phyloP scores from a whole-genome alignment of 345 rosid genomes.

The Erucastrum elatum region DNA sequence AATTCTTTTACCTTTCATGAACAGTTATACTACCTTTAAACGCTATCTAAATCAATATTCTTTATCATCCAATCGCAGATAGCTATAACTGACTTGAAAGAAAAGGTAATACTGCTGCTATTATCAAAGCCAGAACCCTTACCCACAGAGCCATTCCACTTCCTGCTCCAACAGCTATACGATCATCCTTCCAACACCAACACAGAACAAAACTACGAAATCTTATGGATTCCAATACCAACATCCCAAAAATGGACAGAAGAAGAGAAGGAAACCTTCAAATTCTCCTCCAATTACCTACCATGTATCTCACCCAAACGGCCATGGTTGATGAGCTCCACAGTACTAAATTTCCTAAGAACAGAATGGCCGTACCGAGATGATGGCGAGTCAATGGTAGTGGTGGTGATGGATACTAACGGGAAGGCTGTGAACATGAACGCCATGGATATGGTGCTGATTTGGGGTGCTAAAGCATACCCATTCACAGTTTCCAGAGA shows the following conservation, averaged over 20 bases:
- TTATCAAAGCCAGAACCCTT: conserved; percentile 60
- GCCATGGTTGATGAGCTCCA: conserved; percentile 57
- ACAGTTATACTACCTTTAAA: background rate
- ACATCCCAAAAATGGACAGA: conserved; percentile 55
- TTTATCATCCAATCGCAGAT: conserved; percentile 43
- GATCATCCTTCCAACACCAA: conserved; percentile 45
- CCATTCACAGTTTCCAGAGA: conserved; percentile 72
- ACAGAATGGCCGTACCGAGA: conserved; percentile 56
- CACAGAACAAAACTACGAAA: conserved; percentile 46
- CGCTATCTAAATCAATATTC: background rate
- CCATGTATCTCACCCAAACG: conserved; percentile 64
- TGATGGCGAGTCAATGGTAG: conserved; percentile 50
- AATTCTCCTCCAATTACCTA: conserved; percentile 46
- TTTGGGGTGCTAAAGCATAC: conserved; percentile 74
- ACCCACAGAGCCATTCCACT: conserved; percentile 53
- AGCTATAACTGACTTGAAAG: conserved; percentile 54
- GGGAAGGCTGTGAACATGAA: conserved; percentile 59
- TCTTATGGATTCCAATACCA: conserved; percentile 67
- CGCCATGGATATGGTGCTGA: conserved; percentile 67
- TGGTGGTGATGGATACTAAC: conserved; percentile 59
- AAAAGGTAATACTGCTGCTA: conserved; percentile 58
- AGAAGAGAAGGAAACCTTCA: conserved; percentile 46
- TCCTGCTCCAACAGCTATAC: conserved; percentile 61
- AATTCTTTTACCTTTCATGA: background rate
- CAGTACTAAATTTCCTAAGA: conserved; percentile 49